These are phyloP conservation scores for Kokia cookei DNA, from an alignment of 441 rosid genomes.

Conservation along the genomic window DNA sequence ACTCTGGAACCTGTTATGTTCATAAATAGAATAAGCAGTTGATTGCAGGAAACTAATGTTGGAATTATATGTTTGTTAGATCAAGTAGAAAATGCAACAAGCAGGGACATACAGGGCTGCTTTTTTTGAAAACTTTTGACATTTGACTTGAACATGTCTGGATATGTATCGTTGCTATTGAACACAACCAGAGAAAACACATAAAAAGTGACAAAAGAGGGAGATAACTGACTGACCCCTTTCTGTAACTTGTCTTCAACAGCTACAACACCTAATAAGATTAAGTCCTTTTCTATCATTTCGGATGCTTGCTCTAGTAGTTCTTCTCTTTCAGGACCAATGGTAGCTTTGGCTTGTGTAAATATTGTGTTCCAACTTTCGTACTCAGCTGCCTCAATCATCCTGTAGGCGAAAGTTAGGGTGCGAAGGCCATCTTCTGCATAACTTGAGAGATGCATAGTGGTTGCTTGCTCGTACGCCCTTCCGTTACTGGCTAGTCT, in stretches of 20 bases:
- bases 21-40: background rate
- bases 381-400: constrained; percentile 42
- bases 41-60: background rate
- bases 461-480: constrained; percentile 34
- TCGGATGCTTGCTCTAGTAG: constrained; percentile 61
- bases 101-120: background rate
- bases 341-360: constrained; percentile 49
- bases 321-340: constrained; percentile 63
- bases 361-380: constrained; percentile 48
- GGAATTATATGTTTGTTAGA: background rate
- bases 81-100: background rate
- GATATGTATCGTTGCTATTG: background rate
- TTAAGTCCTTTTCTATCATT: constrained; percentile 61
- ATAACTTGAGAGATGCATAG: constrained; percentile 45
- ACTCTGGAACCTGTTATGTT: constrained; percentile 55
- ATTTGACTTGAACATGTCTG: background rate
- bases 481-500: constrained; percentile 55
- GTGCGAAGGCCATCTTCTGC: constrained; percentile 87
- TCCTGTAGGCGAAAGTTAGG: constrained; percentile 61
- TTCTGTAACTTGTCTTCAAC: constrained; percentile 79
- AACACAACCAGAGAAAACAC: background rate
- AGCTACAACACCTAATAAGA: constrained; percentile 63
- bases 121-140: background rate
- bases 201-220: background rate
- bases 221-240: constrained; percentile 44